A percentile compares a stretch with the other conserved stretches of the same genome.
phyloP scores from a whole-genome alignment of 2,329 filamentous ascomycete species.

The Metarhizium humberi region DNA sequence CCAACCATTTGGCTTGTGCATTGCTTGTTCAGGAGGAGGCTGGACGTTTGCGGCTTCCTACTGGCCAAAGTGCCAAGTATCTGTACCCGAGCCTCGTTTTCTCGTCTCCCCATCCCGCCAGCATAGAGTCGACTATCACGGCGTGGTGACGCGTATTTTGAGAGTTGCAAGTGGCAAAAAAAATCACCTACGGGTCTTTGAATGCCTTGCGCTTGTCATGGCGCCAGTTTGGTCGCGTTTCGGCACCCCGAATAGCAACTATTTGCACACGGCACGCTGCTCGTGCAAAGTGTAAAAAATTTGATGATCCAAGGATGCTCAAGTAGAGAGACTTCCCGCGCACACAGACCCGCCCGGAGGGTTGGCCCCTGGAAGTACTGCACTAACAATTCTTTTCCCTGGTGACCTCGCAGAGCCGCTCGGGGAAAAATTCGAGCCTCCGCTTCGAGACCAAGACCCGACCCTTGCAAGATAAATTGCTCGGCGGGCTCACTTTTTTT shows the following conservation, averaged over 20 bases:
- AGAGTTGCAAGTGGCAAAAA: background rate
- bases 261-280: background rate
- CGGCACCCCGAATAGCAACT: background rate
- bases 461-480: no score
- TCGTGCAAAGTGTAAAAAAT: constrained; percentile 15
- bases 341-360: constrained; percentile 13
- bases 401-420: constrained; percentile 7
- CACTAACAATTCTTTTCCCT: constrained; percentile 26
- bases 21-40: constrained; percentile 16
- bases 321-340: constrained; percentile 18
- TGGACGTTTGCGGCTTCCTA: constrained; percentile 22
- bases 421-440: background rate
- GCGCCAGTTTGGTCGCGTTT: background rate
- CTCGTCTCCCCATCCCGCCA: background rate
- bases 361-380: constrained; percentile 20
- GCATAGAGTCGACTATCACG: background rate
- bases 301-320: constrained; percentile 20
- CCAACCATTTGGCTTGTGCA: constrained; percentile 14
- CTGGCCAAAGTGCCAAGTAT: constrained; percentile 19
- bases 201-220: background rate
- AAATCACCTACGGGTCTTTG: background rate
- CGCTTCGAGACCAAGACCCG: background rate
- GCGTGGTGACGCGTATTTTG: background rate
- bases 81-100: constrained; percentile 5
- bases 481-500: no score